Conservation (phyloP, 108 stramenopile genomes). For the Cyclotella sp. region DNA sequence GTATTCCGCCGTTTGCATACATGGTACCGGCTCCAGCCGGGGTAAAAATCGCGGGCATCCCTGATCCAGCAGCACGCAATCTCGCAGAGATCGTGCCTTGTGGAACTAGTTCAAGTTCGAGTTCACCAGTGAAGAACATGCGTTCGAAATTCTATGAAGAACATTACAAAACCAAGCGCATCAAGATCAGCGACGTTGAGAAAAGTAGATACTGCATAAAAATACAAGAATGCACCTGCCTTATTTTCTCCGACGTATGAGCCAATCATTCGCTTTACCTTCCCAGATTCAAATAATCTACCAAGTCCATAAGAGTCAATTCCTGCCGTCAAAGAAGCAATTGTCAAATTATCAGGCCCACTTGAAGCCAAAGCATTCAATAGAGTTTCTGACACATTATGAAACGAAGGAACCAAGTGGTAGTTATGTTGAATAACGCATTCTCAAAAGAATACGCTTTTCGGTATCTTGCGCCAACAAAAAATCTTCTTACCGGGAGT, state of each 20-base stretch:
- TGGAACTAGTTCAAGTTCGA: constrained; percentile 91
- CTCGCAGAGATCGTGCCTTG: constrained; percentile 91
- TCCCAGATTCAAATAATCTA: constrained; percentile 74
- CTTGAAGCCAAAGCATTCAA: constrained; percentile 54
- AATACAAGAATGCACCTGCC: constrained; percentile 11
- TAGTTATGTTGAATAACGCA: not conserved
- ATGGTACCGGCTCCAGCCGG: constrained; percentile 92
- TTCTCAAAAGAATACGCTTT: too few species aligned
- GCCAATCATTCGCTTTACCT: constrained; percentile 87
- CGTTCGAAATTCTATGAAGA: constrained; percentile 70
- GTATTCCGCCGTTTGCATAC: constrained; percentile 90
- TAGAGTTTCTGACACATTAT: constrained; percentile 60
- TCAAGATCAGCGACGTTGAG: not conserved
- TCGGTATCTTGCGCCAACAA: not conserved
- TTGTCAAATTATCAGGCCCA: constrained; percentile 72
- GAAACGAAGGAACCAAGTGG: too few species aligned
- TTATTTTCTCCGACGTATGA: constrained; percentile 95
- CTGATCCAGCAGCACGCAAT: constrained; percentile 85
- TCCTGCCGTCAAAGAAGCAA: constrained; percentile 87
- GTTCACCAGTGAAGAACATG: constrained; percentile 82
- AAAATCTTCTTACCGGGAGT: constrained; percentile 43
- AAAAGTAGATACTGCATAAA: not conserved
- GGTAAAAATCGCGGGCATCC: constrained; percentile 93
- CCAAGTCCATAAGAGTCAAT: constrained; percentile 85
- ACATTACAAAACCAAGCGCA: not conserved